Conservation (phyloP, 768 basidiomycete species). For the Russula ochroleuca region DNA sequence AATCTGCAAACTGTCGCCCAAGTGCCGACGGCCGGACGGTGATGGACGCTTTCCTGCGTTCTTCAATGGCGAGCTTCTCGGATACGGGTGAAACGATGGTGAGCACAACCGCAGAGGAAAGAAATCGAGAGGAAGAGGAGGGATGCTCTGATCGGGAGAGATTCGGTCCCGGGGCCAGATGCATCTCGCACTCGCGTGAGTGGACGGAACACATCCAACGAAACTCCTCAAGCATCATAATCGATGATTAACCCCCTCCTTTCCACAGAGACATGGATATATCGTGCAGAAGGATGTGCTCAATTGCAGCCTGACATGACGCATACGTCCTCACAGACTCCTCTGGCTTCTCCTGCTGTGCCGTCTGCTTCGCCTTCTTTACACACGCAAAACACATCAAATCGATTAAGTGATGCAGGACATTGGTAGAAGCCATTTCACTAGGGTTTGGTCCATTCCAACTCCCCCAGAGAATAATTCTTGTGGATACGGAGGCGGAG, state of each 20-base stretch:
- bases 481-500: neutral
- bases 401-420: neutral
- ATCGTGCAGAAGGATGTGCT: neutral
- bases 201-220: neutral
- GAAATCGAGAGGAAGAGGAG: neutral
- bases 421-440: too few relatives aligned
- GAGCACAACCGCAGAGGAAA: neutral
- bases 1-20: neutral
- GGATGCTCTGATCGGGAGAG: neutral
- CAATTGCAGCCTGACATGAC: neutral
- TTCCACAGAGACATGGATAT: neutral
- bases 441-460: neutral
- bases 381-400: neutral
- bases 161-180: slow-evolving; percentile 9
- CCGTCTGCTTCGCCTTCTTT: neutral
- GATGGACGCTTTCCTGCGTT: neutral
- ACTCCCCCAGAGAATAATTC: neutral
- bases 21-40: neutral
- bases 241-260: neutral
- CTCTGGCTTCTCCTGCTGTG: neutral
- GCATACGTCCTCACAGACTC: neutral
- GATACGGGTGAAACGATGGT: neutral
- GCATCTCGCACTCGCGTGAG: neutral
- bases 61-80: neutral
- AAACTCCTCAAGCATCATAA: neutral